Conservation (phyloP, 2,329 filamentous ascomycete species). For the Sclerotinia nivalis region DNA sequence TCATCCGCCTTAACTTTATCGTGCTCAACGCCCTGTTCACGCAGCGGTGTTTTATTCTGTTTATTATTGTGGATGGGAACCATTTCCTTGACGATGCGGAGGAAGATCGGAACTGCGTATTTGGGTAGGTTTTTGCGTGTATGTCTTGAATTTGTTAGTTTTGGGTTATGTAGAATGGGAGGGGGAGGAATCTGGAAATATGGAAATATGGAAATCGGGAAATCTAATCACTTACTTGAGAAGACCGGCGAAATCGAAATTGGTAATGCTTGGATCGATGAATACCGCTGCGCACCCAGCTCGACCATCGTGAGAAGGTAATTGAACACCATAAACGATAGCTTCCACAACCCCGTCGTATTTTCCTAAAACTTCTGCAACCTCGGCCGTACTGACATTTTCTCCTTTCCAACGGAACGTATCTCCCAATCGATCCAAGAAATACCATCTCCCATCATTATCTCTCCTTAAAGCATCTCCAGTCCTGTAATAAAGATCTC, state of each 20-base stretch:
- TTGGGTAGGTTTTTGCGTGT: slow-evolving; percentile 61
- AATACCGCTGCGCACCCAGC: slow-evolving; percentile 66
- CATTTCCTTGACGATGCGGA: slow-evolving; percentile 60
- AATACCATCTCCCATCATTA: slow-evolving; percentile 66
- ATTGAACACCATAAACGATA: slow-evolving; percentile 67
- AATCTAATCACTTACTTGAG: slow-evolving; percentile 46
- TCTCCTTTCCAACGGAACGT: slow-evolving; percentile 76
- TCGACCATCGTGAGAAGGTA: slow-evolving; percentile 67
- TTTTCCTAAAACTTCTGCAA: slow-evolving; percentile 61
- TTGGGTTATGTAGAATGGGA: not conserved
- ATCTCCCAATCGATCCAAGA: slow-evolving; percentile 69
- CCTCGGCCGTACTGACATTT: slow-evolving; percentile 67
- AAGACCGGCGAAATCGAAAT: slow-evolving; percentile 61
- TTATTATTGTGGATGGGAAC: slow-evolving; percentile 75
- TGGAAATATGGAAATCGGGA: not conserved
- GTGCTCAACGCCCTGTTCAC: slow-evolving; percentile 66
- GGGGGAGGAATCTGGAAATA: too few relatives aligned
- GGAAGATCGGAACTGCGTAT: slow-evolving; percentile 75
- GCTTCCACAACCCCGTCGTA: slow-evolving; percentile 63
- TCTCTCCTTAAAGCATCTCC: slow-evolving; percentile 66
- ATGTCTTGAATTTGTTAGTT: slow-evolving; percentile 44
- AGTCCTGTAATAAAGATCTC: slow-evolving; percentile 67
- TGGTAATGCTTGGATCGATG: slow-evolving; percentile 51
- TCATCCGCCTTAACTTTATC: slow-evolving; percentile 48
- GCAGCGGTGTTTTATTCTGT: slow-evolving; percentile 72